Evolutionary conservation across 495 filamentous ascomycete genomes (phyloP), one percentile per base, ranked within the genome.

Genomic region (Chaetomium cochliodes): DNA sequence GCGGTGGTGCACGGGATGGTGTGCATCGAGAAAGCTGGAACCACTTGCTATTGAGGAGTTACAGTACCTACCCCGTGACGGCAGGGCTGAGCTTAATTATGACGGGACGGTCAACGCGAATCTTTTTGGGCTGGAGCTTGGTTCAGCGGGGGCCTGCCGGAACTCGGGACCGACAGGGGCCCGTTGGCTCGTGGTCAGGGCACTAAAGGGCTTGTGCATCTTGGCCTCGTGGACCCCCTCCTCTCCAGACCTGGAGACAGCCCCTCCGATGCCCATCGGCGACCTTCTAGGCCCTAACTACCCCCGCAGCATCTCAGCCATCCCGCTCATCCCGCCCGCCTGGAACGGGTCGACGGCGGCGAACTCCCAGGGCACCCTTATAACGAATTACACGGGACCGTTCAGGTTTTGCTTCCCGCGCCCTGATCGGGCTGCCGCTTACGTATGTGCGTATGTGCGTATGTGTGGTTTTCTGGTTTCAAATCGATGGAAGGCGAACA

Each of bases 101-200:
- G 33, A 37, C 33, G 3, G 28, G 41, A 20, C 12, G 13, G 23
- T 26, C 30, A 5, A 18, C 58, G 44, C 20, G 22, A 42, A 37
- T 37, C 33, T 6, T 37, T 33, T 33, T 33, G n/a, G n/a, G n/a
- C 30, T 33, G n/a, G 28, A 30, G 30, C 51, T 63, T 63, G 55
- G 39, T 63, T 47, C 39, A 46, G 60, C 37, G 49, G 47, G 49
- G 58, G 28, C 12, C 23, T 15, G 39, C 37, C 60, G 39, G 60
- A 22, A 11, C 51, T 47, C 60, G 39, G 60, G 25, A 11, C 51
- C 51, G 60, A 63, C 60, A 55, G 51, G 60, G 60, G 49, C 28
- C 37, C 50, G 51, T 47, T 47, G 55, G 39, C 15, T 15, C 22
- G 33, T 20, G 52, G 28, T 20, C 52, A n/a, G 41, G 56, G 39